Conservation (phyloP, 495 filamentous ascomycete species). For the Trichoderma asperelloides region DNA sequence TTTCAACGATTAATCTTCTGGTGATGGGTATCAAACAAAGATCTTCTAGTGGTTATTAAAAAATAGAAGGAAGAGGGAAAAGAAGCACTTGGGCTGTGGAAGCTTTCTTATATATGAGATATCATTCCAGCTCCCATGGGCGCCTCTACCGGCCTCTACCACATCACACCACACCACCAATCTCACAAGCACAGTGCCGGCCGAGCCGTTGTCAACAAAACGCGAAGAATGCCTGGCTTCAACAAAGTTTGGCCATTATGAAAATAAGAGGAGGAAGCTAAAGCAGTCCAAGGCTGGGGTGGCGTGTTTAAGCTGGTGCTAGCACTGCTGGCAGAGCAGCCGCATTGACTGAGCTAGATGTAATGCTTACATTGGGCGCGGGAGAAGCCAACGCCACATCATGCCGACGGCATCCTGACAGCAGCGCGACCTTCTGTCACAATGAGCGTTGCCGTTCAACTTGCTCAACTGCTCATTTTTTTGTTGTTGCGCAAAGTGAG, state of each 20-base stretch:
- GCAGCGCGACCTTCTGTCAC: not conserved
- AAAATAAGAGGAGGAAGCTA: constrained; percentile 5
- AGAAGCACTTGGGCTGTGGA: not conserved
- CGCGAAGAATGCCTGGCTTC: not conserved
- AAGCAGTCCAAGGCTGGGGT: not conserved
- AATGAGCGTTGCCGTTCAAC: not conserved
- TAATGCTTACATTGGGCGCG: not conserved
- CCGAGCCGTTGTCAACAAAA: not conserved
- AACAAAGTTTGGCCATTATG: constrained; percentile 7
- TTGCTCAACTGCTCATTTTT: not conserved
- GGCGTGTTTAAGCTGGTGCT: not conserved
- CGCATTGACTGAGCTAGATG: not conserved
- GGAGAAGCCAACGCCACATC: not conserved
- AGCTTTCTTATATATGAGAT: constrained; percentile 2
- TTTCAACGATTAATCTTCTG: not conserved
- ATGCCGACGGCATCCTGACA: not conserved
- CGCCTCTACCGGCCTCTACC: not conserved
- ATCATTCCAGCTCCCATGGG: not conserved
- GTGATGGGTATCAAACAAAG: not conserved
- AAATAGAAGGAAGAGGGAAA: not conserved
- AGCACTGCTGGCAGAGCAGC: not conserved
- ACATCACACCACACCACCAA: not conserved
- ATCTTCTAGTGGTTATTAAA: not conserved
- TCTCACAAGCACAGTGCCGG: not conserved
- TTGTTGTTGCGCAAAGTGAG: not conserved